Conservation (phyloP, 1,284 basidiomycete genomes). For the Ustilago crameri region DNA sequence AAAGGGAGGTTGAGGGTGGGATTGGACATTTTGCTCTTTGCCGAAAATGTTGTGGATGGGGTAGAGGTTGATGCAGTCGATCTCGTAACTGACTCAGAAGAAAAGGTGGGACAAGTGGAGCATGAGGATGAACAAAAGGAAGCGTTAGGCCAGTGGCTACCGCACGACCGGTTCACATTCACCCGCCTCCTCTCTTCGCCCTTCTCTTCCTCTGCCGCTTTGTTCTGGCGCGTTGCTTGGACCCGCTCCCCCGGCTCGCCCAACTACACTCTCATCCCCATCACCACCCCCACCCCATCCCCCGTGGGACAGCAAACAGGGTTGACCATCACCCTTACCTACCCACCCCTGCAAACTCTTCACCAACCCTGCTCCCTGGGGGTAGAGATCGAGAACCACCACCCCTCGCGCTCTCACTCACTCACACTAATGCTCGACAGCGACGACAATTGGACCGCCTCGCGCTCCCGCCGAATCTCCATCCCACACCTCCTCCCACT, state of each 20-base stretch:
- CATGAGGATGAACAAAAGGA: constrained; percentile 1
- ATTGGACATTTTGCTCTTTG: constrained; percentile 20
- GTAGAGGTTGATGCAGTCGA: constrained; percentile 6
- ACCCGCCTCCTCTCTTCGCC: background rate
- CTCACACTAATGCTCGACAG: constrained; percentile 27
- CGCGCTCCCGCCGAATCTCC: constrained; percentile 16
- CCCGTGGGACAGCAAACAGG: background rate
- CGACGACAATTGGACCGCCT: constrained; percentile 27
- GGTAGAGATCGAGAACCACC: constrained; percentile 11
- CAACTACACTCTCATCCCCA: constrained; percentile 11
- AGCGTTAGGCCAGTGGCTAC: constrained; percentile 9
- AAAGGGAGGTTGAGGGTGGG: constrained; percentile 3
- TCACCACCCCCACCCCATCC: background rate
- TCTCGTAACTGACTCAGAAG: background rate
- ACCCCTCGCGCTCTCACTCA: constrained; percentile 2
- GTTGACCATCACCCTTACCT: constrained; percentile 12
- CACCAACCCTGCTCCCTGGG: constrained; percentile 4
- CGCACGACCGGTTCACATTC: constrained; percentile 20
- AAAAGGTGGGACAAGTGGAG: background rate
- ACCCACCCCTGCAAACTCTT: background rate
- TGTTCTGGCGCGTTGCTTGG: constrained; percentile 14
- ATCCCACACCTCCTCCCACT: constrained; percentile 27
- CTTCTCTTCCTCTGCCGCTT: background rate
- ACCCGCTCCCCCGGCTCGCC: background rate
- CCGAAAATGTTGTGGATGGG: background rate